Conservation (phyloP, 2,329 filamentous ascomycete genomes). For the Davidsoniella virescens region DNA sequence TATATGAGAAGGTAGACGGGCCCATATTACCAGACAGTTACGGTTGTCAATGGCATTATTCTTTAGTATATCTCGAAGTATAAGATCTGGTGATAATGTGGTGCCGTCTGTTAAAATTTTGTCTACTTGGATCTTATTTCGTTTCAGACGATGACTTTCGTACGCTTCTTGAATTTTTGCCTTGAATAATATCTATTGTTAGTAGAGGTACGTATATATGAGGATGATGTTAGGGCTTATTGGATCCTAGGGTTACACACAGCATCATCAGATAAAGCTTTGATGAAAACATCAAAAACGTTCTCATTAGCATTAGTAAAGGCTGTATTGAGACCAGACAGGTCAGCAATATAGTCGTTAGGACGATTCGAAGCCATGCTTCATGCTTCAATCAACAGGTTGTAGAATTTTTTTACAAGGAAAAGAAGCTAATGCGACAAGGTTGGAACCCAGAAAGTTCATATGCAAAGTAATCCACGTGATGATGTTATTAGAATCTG, state of each 20-base stretch:
- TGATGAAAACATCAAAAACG: conserved; percentile 42
- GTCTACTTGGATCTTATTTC: conserved; percentile 59
- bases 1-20: conserved; percentile 59
- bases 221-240: not conserved
- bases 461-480: too few relatives aligned
- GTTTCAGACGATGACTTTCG: conserved; percentile 51
- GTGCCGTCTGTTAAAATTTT: conserved; percentile 52
- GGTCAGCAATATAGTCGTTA: conserved; percentile 7
- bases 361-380: conserved; percentile 5
- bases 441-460: too few relatives aligned
- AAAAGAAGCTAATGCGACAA: too few relatives aligned
- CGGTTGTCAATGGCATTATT: conserved; percentile 55
- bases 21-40: conserved; percentile 79
- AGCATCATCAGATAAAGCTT: conserved; percentile 46
- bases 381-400: not conserved
- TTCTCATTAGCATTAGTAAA: not conserved
- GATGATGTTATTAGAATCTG: too few relatives aligned
- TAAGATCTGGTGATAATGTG: conserved; percentile 46
- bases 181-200: conserved; percentile 18
- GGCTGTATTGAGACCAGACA: not conserved
- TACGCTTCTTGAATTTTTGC: conserved; percentile 56
- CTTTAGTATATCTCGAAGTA: conserved; percentile 1
- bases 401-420: not conserved
- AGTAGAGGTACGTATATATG: not conserved
- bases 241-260: conserved; percentile 28